phyloP scores from a whole-genome alignment of 768 basidiomycete genomes.

The Cyclocybe cylindracea region DNA sequence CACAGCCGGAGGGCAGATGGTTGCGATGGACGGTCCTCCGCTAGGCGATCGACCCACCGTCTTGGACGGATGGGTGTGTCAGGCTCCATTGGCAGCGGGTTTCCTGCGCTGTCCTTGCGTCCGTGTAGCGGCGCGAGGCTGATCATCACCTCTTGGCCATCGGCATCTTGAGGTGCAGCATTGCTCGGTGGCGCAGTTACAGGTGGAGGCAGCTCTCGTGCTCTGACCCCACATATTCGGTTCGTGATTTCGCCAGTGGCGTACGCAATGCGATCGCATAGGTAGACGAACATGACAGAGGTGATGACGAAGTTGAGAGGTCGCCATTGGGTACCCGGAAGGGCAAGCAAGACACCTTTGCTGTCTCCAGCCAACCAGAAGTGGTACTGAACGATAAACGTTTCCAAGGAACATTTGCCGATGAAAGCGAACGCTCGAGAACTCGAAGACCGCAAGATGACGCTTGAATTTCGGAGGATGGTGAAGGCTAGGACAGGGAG shows the following conservation, averaged over 20 bases:
- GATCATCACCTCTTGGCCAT: slow-evolving; percentile 21
- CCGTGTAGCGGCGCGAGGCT: slow-evolving; percentile 14
- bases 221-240: slow-evolving; percentile 44
- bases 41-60: slow-evolving; percentile 55
- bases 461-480: slow-evolving; percentile 74
- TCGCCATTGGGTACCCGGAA: slow-evolving; percentile 75
- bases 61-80: slow-evolving; percentile 39
- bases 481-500: slow-evolving; percentile 80
- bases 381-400: slow-evolving; percentile 90
- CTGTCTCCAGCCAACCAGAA: slow-evolving; percentile 86
- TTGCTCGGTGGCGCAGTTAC: slow-evolving; percentile 6
- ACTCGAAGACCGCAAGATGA: slow-evolving; percentile 66
- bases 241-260: slow-evolving; percentile 74
- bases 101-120: slow-evolving; percentile 24
- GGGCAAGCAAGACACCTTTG: slow-evolving; percentile 75
- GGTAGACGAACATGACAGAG: slow-evolving; percentile 75
- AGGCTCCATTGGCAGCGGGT: slow-evolving; percentile 30
- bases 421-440: slow-evolving; percentile 77
- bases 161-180: slow-evolving; percentile 4
- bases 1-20: slow-evolving; percentile 28
- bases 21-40: slow-evolving; percentile 30
- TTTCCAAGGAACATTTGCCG: slow-evolving; percentile 86
- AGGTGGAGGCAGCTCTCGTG: slow-evolving; percentile 22
- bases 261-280: slow-evolving; percentile 74
- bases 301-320: slow-evolving; percentile 79